phyloP scores from a whole-genome alignment of 2,329 filamentous ascomycete species.

The Ceratocystis destructans region DNA sequence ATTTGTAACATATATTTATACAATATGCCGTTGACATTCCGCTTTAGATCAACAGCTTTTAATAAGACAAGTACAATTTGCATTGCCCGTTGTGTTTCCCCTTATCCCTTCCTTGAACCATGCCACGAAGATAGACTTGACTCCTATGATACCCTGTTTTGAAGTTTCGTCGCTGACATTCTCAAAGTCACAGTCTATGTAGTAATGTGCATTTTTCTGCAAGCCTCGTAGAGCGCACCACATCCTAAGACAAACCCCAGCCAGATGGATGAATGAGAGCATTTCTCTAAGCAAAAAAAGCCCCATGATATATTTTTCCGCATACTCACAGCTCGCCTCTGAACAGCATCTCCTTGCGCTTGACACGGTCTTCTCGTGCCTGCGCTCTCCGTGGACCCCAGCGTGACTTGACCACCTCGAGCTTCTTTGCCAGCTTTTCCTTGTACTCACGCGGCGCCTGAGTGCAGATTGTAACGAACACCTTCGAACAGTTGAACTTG shows the following conservation, averaged over 20 bases:
- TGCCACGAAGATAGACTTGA: neutral
- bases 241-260: neutral
- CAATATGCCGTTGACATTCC: neutral
- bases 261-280: neutral
- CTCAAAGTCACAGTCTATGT: neutral
- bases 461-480: slow-evolving; percentile 47
- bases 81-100: neutral
- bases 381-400: slow-evolving; percentile 44
- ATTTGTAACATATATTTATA: slow-evolving; percentile 5
- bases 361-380: slow-evolving; percentile 42
- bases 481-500: slow-evolving; percentile 41
- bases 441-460: slow-evolving; percentile 36
- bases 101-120: neutral
- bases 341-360: slow-evolving; percentile 40
- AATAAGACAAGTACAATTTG: neutral
- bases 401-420: slow-evolving; percentile 36
- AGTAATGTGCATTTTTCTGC: slow-evolving; percentile 17
- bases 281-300: neutral
- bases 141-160: neutral
- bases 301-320: neutral
- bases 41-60: neutral
- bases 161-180: neutral
- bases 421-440: slow-evolving; percentile 31
- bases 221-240: slow-evolving; percentile 9
- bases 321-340: slow-evolving; percentile 36